Evolutionary conservation across 331 rosid genomes (phyloP).

Genomic region (Pyrus hybrid): DNA sequence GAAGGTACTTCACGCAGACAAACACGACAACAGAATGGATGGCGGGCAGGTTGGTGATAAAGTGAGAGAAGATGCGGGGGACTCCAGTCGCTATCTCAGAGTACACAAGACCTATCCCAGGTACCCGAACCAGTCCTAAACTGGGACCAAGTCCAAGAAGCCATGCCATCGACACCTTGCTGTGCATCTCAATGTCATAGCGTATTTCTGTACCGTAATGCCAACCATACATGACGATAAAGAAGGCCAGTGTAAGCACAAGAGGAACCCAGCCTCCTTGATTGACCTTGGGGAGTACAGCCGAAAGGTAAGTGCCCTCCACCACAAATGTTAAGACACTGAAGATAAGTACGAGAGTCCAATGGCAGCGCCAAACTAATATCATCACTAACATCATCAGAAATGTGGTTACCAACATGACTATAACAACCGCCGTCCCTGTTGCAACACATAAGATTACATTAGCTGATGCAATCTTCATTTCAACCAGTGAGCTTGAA

Average conservation of each 20-base stretch:
- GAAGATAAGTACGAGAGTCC: slow-evolving; percentile 77
- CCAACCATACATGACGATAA: slow-evolving; percentile 83
- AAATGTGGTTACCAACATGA: slow-evolving; percentile 84
- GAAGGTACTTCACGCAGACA: slow-evolving; percentile 90
- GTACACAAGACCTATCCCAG: slow-evolving; percentile 95
- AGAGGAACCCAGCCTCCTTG: slow-evolving; percentile 99
- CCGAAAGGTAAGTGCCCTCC: slow-evolving; percentile 75
- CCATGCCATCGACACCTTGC: slow-evolving; percentile 99
- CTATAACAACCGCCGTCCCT: slow-evolving; percentile 95
- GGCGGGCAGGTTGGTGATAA: slow-evolving; percentile 94
- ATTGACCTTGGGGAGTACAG: slow-evolving; percentile 78
- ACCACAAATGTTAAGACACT: slow-evolving; percentile 59
- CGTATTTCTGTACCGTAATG: slow-evolving; percentile 87
- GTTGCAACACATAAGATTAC: slow-evolving; percentile 16
- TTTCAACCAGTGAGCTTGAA: not conserved
- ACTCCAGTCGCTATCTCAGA: slow-evolving; percentile 92
- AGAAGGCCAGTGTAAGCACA: slow-evolving; percentile 75
- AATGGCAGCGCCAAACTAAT: slow-evolving; percentile 97
- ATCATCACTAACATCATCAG: slow-evolving; percentile 93
- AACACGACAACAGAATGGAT: slow-evolving; percentile 86
- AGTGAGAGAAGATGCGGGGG: slow-evolving; percentile 89
- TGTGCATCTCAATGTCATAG: slow-evolving; percentile 83
- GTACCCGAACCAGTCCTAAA: slow-evolving; percentile 93
- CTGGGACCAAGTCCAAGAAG: slow-evolving; percentile 96
- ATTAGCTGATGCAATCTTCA: not conserved